These are phyloP conservation scores for Whalleya microplaca DNA, from an alignment of 2,329 filamentous ascomycete species.

Conservation along the genomic window DNA sequence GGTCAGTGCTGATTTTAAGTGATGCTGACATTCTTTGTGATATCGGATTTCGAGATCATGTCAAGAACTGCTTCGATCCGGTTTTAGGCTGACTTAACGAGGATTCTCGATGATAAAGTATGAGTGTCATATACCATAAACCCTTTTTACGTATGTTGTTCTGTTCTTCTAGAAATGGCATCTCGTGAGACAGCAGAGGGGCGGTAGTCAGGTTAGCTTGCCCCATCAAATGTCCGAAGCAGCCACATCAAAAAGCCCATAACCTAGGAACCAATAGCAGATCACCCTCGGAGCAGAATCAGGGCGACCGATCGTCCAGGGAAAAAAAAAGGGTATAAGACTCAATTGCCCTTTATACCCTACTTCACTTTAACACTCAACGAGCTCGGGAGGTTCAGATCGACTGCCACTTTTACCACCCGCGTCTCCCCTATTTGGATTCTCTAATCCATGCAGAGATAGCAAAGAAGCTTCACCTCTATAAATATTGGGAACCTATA, in stretches of 20 bases:
- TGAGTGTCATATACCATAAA: background rate
- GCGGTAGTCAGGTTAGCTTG: slow-evolving; percentile 3
- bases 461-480: background rate
- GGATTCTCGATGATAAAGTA: background rate
- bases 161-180: background rate
- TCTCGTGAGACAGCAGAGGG: background rate
- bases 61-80: too few relatives aligned
- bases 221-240: slow-evolving; percentile 20
- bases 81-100: background rate
- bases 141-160: background rate
- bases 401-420: background rate
- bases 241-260: slow-evolving; percentile 14
- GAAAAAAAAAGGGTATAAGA: background rate
- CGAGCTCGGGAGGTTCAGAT: background rate
- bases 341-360: background rate
- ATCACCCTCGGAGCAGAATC: background rate
- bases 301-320: slow-evolving; percentile 3
- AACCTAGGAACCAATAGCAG: background rate
- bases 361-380: background rate
- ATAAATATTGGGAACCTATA: background rate
- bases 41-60: too few relatives aligned
- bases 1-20: background rate
- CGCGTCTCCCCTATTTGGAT: background rate
- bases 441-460: background rate
- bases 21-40: background rate